Conservation (phyloP, 345 rosid genomes). For the Aurinia saxatilis region DNA sequence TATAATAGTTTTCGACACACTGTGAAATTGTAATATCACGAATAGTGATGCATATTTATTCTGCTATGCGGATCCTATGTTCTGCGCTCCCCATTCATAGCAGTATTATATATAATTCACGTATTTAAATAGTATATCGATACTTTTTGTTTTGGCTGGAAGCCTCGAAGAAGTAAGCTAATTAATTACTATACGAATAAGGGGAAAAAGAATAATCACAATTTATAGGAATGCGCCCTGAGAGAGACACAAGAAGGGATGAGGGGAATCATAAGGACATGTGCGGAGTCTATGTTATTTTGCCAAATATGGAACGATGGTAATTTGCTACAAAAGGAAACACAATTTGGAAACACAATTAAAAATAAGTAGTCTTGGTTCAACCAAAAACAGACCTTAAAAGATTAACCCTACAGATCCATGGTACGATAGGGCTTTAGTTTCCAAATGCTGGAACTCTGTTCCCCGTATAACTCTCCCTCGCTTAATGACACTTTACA, state of each 20-base stretch:
- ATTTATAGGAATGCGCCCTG: too few relatives aligned
- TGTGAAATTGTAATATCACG: too few relatives aligned
- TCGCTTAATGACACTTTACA: too few relatives aligned
- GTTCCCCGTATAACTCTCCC: slow-evolving; percentile 20
- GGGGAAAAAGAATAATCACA: neutral
- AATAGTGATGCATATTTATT: too few relatives aligned
- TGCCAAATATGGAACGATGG: slow-evolving; percentile 25
- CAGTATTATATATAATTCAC: too few relatives aligned
- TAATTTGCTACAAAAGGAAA: slow-evolving; percentile 24
- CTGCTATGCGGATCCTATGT: too few relatives aligned
- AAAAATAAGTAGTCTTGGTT: slow-evolving; percentile 5
- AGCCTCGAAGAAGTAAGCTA: neutral
- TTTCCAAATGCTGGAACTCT: slow-evolving; percentile 32
- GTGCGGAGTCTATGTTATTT: slow-evolving; percentile 4
- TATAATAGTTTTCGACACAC: too few relatives aligned
- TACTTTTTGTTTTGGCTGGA: too few relatives aligned
- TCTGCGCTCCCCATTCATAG: too few relatives aligned
- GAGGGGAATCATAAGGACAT: slow-evolving; percentile 24
- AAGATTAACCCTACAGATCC: slow-evolving; percentile 27
- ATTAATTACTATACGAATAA: neutral
- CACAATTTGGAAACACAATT: neutral
- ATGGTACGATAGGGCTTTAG: slow-evolving; percentile 20
- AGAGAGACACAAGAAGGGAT: slow-evolving; percentile 13
- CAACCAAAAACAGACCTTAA: slow-evolving; percentile 6
- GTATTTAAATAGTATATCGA: too few relatives aligned